These are phyloP conservation scores for Tetradesmus lagerheimii DNA, from an alignment of 139 green algal species.

Conservation along the genomic window DNA sequence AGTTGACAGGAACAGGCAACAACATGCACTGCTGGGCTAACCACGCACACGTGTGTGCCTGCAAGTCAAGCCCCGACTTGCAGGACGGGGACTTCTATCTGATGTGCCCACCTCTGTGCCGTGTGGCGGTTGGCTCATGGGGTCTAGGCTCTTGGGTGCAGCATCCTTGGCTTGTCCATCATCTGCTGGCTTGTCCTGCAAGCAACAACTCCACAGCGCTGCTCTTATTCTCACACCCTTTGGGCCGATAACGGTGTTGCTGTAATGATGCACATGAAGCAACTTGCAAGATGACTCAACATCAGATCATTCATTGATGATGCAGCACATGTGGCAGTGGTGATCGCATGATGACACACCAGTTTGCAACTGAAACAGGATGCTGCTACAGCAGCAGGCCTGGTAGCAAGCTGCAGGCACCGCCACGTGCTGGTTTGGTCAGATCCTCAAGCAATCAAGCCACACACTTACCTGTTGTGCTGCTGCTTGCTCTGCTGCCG, in stretches of 20 bases:
- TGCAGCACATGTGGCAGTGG: neutral
- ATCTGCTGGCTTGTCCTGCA: constrained; percentile 25
- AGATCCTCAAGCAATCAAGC: too few species aligned
- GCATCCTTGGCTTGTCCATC: neutral
- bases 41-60: too few species aligned
- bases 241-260: too few species aligned
- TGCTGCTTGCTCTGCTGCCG: neutral
- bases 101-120: constrained; percentile 60
- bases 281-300: neutral
- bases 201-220: neutral
- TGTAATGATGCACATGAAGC: too few species aligned
- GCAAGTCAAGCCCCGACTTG: neutral
- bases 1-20: neutral
- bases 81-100: neutral
- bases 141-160: constrained; percentile 34
- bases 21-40: neutral
- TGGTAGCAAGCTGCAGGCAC: neutral
- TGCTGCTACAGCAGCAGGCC: neutral
- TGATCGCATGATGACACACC: neutral
- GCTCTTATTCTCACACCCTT: neutral
- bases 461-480: neutral
- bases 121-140: constrained; percentile 60
- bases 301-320: neutral
- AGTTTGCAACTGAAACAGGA: too few species aligned
- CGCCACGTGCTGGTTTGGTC: too few species aligned